Evolutionary conservation across 768 basidiomycete species (phyloP).

Genomic region (Nidularia sp.): DNA sequence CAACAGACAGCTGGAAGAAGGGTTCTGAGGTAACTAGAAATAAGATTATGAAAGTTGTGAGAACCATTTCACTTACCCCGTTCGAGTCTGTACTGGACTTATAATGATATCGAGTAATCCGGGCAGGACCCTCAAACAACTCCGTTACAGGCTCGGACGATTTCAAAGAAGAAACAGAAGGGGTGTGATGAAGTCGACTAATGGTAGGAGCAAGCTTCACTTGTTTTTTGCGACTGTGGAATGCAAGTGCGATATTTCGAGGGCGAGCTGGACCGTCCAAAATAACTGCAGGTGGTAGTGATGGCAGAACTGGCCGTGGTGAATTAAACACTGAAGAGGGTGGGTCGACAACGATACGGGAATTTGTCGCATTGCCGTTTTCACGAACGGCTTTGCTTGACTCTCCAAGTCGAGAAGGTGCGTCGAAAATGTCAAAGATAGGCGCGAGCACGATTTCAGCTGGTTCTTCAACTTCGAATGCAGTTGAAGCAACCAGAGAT

Average conservation of each 20-base stretch:
- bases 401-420: conserved; percentile 33
- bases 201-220: conserved; percentile 13
- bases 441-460: conserved; percentile 22
- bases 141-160: conserved; percentile 26
- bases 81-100: conserved; percentile 10
- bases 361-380: conserved; percentile 5
- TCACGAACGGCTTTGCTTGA: conserved; percentile 19
- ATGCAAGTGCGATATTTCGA: conserved; percentile 17
- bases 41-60: background rate
- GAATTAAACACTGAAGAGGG: conserved; percentile 5
- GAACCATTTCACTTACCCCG: conserved; percentile 10
- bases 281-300: conserved; percentile 38
- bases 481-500: conserved; percentile 12
- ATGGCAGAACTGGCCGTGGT: conserved; percentile 19
- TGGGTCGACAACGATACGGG: conserved; percentile 1
- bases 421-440: conserved; percentile 53
- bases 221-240: conserved; percentile 14
- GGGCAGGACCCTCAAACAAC: conserved; percentile 46
- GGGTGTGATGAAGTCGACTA: conserved; percentile 14
- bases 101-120: conserved; percentile 22
- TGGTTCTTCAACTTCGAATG: conserved; percentile 9
- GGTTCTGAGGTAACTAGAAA: conserved; percentile 1
- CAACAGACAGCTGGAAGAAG: background rate
- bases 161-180: conserved; percentile 9
- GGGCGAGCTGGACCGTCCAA: conserved; percentile 47